Evolutionary conservation across 192 early-diverging fungal genomes (phyloP), one percentile per base, ranked within the genome.

Genomic region (Phycomyces nitens): DNA sequence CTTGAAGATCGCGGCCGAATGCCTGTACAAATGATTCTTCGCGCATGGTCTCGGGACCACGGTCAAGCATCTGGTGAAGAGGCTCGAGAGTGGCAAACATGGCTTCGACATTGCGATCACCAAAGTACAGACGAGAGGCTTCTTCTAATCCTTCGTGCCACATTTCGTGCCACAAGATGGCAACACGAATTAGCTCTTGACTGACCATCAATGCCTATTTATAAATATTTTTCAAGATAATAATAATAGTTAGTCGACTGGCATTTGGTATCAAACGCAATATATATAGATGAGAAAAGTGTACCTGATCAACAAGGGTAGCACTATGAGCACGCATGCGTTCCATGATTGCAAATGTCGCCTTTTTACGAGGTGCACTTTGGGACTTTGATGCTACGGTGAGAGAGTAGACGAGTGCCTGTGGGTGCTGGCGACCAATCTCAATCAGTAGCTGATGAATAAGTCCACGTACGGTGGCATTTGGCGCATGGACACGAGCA

Each of bases 111-210:
- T 96, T 89, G 44, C 88, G 84, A 10, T 84, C 78, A 15, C 84
- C 84, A 65, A 88, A 95, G 56, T 94, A 95, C 9, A 88, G 66
- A 29, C 87, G 71, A 5, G 89, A 91, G 0, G 94, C 94, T 47
- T 94, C 91, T 54, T 95, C 93, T 5, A 99, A 69, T 2, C 89
- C 93, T 59, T 97, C 94, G 53, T 92, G 88, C 97, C 97, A 99
- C 91, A 95, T 90, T 76, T 99, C 97, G 40, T 94, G 91, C 89
- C 94, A 95, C 41, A 96, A 69, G 62, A 97, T 91, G 5, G 97
- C 93, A 9, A 96, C 91, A n/a, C 96, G 87, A 67, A 98, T 96
- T 22, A 99, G 84, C 68, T 99, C 97, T 69, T 94, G 90, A 70
- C 91, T 93, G 38, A 99, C 96, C 22, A 98, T 72, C 7, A 96